These are phyloP conservation scores for Tephrocybe sp. DNA, from an alignment of 768 basidiomycete species.

Conservation along the genomic window DNA sequence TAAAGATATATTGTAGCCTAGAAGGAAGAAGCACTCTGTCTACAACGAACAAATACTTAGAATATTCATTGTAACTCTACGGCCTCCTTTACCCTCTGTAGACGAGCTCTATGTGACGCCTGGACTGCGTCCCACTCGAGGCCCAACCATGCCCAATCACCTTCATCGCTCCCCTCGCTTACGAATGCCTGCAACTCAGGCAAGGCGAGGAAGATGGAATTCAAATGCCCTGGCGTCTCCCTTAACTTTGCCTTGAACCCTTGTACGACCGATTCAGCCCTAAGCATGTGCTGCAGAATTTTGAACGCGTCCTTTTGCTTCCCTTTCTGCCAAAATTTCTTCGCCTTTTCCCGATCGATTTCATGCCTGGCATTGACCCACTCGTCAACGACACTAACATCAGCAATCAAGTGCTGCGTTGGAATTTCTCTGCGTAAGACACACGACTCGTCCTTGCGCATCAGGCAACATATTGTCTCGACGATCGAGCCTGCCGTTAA, in stretches of 20 bases:
- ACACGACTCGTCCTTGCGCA: conserved; percentile 13
- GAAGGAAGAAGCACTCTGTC: not conserved
- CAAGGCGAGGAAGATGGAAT: conserved; percentile 9
- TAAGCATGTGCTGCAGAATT: conserved; percentile 20
- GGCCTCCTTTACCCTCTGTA: not conserved
- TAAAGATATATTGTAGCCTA: conserved; percentile 12
- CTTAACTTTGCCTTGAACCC: conserved; percentile 13
- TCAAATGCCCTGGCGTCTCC: not conserved
- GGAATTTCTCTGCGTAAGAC: conserved; percentile 2
- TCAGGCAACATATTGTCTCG: conserved; percentile 23
- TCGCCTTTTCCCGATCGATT: conserved; percentile 21
- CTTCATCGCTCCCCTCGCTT: conserved; percentile 8
- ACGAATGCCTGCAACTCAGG: conserved; percentile 15
- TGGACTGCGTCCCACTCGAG: conserved; percentile 17
- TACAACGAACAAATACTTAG: not conserved
- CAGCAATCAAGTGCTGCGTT: conserved; percentile 9
- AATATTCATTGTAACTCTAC: not conserved
- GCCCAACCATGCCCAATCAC: conserved; percentile 16
- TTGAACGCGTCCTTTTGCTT: conserved; percentile 19
- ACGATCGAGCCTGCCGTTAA: conserved; percentile 19
- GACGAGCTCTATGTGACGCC: conserved; percentile 4
- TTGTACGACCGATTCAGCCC: conserved; percentile 13
- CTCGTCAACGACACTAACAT: conserved; percentile 2
- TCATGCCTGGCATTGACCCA: conserved; percentile 15
- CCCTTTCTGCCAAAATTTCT: conserved; percentile 23